Conservation (phyloP, 225 moss, liverwort and hornwort species). For the Pseudoscleropodium purum region DNA sequence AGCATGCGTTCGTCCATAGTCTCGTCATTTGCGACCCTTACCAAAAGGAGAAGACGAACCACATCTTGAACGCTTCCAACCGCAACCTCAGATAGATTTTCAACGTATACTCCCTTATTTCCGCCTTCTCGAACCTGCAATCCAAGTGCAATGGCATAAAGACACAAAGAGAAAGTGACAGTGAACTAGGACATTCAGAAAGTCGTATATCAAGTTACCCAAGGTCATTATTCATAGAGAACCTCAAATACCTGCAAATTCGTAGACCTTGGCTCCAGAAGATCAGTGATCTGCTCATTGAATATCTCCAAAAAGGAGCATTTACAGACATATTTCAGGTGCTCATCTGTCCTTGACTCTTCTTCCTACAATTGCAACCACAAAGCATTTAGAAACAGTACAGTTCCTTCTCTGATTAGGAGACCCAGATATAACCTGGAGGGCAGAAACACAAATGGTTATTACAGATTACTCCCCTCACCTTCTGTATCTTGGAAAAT, state of each 20-base stretch:
- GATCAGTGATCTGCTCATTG: constrained; percentile 58
- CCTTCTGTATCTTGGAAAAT: constrained; percentile 53
- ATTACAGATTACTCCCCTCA: neutral
- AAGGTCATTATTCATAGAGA: neutral
- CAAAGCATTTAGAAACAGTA: neutral
- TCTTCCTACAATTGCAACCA: constrained; percentile 33
- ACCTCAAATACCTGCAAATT: constrained; percentile 39
- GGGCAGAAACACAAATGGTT: neutral
- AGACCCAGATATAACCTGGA: neutral
- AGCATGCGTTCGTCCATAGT: neutral
- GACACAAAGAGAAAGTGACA: neutral
- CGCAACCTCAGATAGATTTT: constrained; percentile 43
- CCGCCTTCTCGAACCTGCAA: constrained; percentile 53
- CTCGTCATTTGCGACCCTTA: neutral
- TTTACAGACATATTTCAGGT: constrained; percentile 55
- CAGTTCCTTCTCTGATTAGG: neutral
- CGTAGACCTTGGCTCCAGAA: constrained; percentile 45
- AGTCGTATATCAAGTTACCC: neutral
- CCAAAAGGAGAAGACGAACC: constrained; percentile 48
- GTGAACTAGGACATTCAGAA: neutral
- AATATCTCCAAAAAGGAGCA: constrained; percentile 62
- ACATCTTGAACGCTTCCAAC: constrained; percentile 55
- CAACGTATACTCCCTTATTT: constrained; percentile 52
- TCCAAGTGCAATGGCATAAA: neutral
- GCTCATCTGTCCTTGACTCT: constrained; percentile 33